Evolutionary conservation across 2,329 filamentous ascomycete genomes (phyloP), one percentile per base, ranked within the genome.

Genomic region (Penicillium sp.): DNA sequence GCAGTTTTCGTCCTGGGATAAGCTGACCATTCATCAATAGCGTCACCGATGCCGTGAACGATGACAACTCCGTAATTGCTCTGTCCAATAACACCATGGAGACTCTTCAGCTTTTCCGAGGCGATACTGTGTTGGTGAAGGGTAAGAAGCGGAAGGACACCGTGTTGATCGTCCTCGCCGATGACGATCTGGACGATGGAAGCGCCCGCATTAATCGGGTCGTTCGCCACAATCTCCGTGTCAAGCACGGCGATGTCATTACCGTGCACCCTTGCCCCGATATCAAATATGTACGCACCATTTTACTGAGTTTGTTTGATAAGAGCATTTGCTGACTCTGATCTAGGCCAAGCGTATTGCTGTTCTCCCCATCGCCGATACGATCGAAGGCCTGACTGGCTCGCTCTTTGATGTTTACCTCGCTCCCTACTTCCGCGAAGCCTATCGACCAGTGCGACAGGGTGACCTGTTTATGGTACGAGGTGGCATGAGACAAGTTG

Each of bases 111-210:
- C 83, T 98, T 47, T 98, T 98, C 84, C 86, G 93, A 64, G 92
- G 92, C 54, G 92, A 98, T 66, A 98, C 92, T 51, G 93, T 98
- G 37, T 76, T 96, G 42, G 90, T 98, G 40, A 94, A 94, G 73
- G 92, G 92, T 69, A 98, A 98, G 82, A 98, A 96, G 85, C 81
- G 92, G 70, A 95, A 95, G 77, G 92, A 98, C 64, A 98, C 92
- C 3, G 92, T 96, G 44, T 75, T 98, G 62, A 96, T 98, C 60
- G 93, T 98, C 43, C 78, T 98, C 44, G 89, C 89, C 48, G 92
- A 98, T 66, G 92, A 98, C 60, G 92, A 98, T 50, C 82, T 98
- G 38, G 92, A 98, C 73, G 92, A 98, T 62, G 92, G 92, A 54
- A 95, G 84, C 58, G 92, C 85, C 56, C 85, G 92, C 61, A 92